Evolutionary conservation across 768 basidiomycete species (phyloP), one percentile per base, ranked within the genome.

Genomic region (Royoungia palumana): DNA sequence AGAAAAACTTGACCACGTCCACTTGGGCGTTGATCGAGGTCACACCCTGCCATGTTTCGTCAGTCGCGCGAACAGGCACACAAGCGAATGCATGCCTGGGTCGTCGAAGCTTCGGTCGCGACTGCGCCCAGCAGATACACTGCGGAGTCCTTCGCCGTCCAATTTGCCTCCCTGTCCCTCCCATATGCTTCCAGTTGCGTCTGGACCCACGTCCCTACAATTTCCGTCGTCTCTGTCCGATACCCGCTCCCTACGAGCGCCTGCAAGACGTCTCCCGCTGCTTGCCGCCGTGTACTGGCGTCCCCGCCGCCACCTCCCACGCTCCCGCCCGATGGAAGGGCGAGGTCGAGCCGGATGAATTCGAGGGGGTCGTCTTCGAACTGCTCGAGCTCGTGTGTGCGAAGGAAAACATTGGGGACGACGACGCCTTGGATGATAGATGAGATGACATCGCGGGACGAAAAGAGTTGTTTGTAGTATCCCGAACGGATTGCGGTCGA

Each of bases 281-380:
- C 89, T 59, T 96, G 92, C 35, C 95, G 76, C 25, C 94, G 81
- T 0, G 94, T 98, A 36, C 88, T 82, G 24, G 80, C 78, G 59
- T 94, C 94, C 46, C 80, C 71, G 49, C 79, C 53, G 62, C 67
- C 25, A 2, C 68, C 70, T 14, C 67, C 68, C 1, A 48, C 27
- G 20, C 49, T 62, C 49, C 70, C 49, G 14, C 63, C 65, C 48
- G 87, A 83, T 47, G 75, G 77, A 59, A 79, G 72, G 13, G 93
- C 77, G 22, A 95, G 74, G 60, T 95, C 93, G 35, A 90, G 77
- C 19, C 92, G 85, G 57, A 97, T 89, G 64, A 87, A 98, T 63
- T 98, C 95, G 34, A 95, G 79, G 0, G 96, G 94, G 56, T 96
- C 94, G 52, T 98, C 96, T 68, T 96, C 94, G 60, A 99, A 98